Percentiles rank a stretch among this genome's conserved stretches.
Evolutionary conservation across 495 filamentous ascomycete species (phyloP).

Genomic region (Schizothecium vesticola): DNA sequence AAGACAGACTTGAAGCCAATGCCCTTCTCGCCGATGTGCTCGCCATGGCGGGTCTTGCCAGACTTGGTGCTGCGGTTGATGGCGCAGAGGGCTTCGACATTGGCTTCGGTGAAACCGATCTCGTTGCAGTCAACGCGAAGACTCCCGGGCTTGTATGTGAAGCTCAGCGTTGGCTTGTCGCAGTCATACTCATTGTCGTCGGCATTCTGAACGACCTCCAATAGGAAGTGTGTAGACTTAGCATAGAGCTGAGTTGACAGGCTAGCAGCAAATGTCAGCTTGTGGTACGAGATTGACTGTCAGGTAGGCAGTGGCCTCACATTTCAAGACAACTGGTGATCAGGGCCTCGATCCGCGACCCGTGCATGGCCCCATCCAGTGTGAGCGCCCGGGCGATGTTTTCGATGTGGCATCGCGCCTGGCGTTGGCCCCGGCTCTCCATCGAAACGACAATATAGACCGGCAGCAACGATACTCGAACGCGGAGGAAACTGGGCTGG

Average conservation of each 20-base stretch:
- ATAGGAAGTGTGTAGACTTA: constrained; percentile 34
- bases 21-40: constrained; percentile 44
- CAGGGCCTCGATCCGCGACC: too few species aligned
- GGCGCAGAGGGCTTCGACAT: constrained; percentile 36
- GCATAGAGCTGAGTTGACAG: constrained; percentile 37
- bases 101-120: constrained; percentile 31
- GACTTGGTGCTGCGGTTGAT: constrained; percentile 36
- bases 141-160: constrained; percentile 10
- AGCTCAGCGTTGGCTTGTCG: not conserved
- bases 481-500: too few species aligned
- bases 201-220: constrained; percentile 44
- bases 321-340: too few species aligned
- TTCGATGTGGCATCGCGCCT: too few species aligned
- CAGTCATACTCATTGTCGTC: constrained; percentile 31
- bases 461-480: too few species aligned
- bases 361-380: too few species aligned
- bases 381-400: too few species aligned
- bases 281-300: too few species aligned
- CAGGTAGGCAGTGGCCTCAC: too few species aligned
- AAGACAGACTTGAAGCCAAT: constrained; percentile 50
- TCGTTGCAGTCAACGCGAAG: constrained; percentile 38
- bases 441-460: too few species aligned
- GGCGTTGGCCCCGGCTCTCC: too few species aligned
- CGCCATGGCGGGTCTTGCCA: not conserved
- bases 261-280: too few species aligned